Evolutionary conservation across 2,329 filamentous ascomycete species (phyloP).

Genomic region (Xenosphaeropsis pyriputrescens): DNA sequence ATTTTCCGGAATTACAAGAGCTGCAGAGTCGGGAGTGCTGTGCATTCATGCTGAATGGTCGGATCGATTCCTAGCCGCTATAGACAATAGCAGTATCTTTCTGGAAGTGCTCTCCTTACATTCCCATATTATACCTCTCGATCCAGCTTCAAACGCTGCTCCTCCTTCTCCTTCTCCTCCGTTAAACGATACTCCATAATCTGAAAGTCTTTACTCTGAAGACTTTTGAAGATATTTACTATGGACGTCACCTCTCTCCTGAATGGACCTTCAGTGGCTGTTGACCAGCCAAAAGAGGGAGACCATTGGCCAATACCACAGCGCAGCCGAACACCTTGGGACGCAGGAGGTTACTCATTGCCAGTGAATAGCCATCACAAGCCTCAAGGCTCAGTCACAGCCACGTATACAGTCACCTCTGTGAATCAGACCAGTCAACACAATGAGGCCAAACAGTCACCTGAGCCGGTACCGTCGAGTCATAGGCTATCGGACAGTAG

Average conservation of each 20-base stretch:
- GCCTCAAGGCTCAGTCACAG: no score
- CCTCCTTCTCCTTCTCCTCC: neutral
- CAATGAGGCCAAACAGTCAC: slow-evolving; percentile 9
- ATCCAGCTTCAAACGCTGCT: neutral
- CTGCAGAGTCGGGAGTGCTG: no score
- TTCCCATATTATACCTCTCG: neutral
- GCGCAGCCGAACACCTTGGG: slow-evolving; percentile 19
- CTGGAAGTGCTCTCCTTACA: neutral
- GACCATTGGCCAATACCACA: slow-evolving; percentile 5
- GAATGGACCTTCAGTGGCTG: slow-evolving; percentile 14
- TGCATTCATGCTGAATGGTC: no score
- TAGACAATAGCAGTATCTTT: neutral
- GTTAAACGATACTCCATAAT: no score
- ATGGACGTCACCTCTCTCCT: slow-evolving; percentile 20
- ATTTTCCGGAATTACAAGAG: no score
- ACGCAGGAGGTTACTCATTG: slow-evolving; percentile 20
- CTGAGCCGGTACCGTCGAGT: slow-evolving; percentile 9
- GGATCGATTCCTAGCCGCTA: neutral
- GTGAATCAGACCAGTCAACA: slow-evolving; percentile 4
- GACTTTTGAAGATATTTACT: slow-evolving; percentile 4
- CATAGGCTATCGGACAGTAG: slow-evolving; percentile 19
- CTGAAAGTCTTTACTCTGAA: neutral
- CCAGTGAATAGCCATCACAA: slow-evolving; percentile 12
- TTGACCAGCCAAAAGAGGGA: slow-evolving; percentile 11
- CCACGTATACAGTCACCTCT: slow-evolving; percentile 2